Conservation (phyloP, 192 early-diverging fungal species). For the Backusella luteola region DNA sequence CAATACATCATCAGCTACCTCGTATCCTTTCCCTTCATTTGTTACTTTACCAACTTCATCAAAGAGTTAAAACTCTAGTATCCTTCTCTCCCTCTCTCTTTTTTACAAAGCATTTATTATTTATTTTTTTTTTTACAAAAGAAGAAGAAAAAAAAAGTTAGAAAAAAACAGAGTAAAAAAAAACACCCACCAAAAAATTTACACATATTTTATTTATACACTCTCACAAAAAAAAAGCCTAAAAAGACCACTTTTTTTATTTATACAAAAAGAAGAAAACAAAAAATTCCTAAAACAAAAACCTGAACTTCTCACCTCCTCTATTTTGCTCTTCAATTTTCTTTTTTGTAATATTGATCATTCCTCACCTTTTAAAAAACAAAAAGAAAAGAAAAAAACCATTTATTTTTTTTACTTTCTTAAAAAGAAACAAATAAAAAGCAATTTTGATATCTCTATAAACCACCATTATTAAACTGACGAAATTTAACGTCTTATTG, state of each 20-base stretch:
- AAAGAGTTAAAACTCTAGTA: neutral
- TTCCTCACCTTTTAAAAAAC: neutral
- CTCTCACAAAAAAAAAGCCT: neutral
- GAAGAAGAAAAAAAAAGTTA: conserved; percentile 1
- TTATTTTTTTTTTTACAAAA: neutral
- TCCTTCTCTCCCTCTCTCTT: too few species aligned
- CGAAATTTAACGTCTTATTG: neutral
- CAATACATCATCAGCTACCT: neutral
- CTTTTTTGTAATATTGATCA: conserved; percentile 2
- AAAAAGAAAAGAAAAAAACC: neutral
- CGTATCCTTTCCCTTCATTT: conserved; percentile 7
- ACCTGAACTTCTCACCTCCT: neutral
- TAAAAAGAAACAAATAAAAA: neutral
- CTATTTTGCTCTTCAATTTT: neutral
- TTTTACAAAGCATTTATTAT: neutral
- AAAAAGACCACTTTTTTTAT: neutral
- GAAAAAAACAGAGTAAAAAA: neutral
- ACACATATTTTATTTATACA: neutral
- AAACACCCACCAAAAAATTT: neutral
- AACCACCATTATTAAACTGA: neutral
- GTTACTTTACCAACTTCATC: conserved; percentile 14
- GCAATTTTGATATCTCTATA: neutral
- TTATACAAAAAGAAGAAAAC: conserved; percentile 3
- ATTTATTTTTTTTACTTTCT: neutral
- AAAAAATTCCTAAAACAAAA: neutral